These are phyloP conservation scores for Vigna nakashimae DNA, from an alignment of 306 rosid species.

Conservation along the genomic window DNA sequence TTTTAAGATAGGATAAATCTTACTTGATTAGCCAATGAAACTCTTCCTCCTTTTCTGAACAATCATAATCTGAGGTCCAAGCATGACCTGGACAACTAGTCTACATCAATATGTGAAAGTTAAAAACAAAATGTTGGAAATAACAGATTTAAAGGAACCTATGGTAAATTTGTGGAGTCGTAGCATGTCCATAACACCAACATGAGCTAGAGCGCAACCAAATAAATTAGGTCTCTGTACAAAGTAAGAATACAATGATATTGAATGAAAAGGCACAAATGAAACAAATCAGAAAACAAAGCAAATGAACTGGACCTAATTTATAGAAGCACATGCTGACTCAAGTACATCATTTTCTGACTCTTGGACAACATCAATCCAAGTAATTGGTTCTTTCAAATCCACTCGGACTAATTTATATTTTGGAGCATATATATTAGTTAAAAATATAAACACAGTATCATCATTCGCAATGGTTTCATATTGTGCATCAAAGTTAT, in stretches of 20 bases:
- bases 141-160: slow-evolving; percentile 60
- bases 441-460: slow-evolving; percentile 76
- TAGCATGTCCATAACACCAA: slow-evolving; percentile 99
- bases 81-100: slow-evolving; percentile 77
- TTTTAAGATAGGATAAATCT: slow-evolving; percentile 29
- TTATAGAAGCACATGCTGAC: slow-evolving; percentile 84
- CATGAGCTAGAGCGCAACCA: slow-evolving; percentile 96
- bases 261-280: slow-evolving; percentile 20
- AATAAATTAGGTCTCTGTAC: slow-evolving; percentile 92
- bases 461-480: slow-evolving; percentile 84
- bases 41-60: slow-evolving; percentile 89
- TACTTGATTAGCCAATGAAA: slow-evolving; percentile 87
- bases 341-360: slow-evolving; percentile 85
- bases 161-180: slow-evolving; percentile 94
- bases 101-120: slow-evolving; percentile 29
- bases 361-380: slow-evolving; percentile 84
- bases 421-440: slow-evolving; percentile 95
- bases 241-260: slow-evolving; percentile 33
- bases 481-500: slow-evolving; percentile 80
- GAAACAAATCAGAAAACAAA: slow-evolving; percentile 3
- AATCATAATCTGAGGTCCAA: slow-evolving; percentile 95
- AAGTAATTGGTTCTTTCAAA: slow-evolving; percentile 73
- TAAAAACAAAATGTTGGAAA: slow-evolving; percentile 2
- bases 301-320: slow-evolving; percentile 67
- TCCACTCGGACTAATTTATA: slow-evolving; percentile 86